Conservation (phyloP, 140 eudicot genomes). For the Oenanthe javanica region DNA sequence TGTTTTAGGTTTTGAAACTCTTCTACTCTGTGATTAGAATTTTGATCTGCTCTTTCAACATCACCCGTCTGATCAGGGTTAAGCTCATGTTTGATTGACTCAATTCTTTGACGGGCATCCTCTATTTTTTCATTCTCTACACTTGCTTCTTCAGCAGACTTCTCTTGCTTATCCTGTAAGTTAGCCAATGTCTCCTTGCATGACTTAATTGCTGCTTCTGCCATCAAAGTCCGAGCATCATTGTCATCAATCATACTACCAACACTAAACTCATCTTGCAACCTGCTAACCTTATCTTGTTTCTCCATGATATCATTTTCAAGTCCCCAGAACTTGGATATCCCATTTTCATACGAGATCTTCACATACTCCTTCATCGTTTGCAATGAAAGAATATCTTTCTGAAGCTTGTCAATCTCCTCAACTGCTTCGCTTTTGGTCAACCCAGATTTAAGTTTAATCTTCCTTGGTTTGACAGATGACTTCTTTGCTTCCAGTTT, state of each 20-base stretch:
- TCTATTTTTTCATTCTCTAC: conserved; percentile 47
- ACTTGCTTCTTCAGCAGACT: conserved; percentile 30
- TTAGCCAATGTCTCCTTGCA: conserved; percentile 52
- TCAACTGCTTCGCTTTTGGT: conserved; percentile 43
- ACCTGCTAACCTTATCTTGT: conserved; percentile 53
- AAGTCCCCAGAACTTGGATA: conserved; percentile 52
- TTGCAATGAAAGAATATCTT: conserved; percentile 63
- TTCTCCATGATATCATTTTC: conserved; percentile 54
- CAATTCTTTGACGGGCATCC: conserved; percentile 35
- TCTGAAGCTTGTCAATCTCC: conserved; percentile 82
- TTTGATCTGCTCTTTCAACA: background rate
- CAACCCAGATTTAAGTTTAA: conserved; percentile 47
- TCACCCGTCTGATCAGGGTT: conserved; percentile 3
- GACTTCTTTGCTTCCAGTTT: conserved; percentile 26
- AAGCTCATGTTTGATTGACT: conserved; percentile 39
- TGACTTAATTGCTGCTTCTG: conserved; percentile 69
- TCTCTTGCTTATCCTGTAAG: conserved; percentile 54
- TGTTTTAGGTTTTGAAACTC: conserved; percentile 2
- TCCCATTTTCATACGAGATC: conserved; percentile 72
- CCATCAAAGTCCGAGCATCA: conserved; percentile 80
- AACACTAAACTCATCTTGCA: conserved; percentile 68
- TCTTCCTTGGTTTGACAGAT: conserved; percentile 10
- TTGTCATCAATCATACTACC: conserved; percentile 57
- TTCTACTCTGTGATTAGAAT: background rate
- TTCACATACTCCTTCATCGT: conserved; percentile 81